Conservation (phyloP, 768 basidiomycete species). For the Lyophyllum shimeji region DNA sequence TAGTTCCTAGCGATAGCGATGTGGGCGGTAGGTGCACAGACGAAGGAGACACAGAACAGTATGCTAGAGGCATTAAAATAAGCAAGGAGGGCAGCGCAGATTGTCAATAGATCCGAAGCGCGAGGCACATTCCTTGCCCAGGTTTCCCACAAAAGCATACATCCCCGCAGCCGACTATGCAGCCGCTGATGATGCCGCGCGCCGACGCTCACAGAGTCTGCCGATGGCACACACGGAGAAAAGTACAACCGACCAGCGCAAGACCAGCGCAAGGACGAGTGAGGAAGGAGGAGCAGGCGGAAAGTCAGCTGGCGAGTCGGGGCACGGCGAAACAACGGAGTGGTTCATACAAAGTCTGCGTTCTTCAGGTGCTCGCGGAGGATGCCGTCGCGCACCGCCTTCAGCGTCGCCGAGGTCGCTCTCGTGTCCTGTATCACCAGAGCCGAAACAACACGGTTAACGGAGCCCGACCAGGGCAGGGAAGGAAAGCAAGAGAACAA, state of each 20-base stretch:
- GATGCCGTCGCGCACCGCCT: conserved; percentile 55
- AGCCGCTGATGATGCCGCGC: no score
- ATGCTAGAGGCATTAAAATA: not conserved
- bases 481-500: not conserved
- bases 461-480: not conserved
- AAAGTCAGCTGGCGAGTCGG: not conserved
- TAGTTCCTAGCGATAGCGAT: not conserved
- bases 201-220: not conserved
- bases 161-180: no score
- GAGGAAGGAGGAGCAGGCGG: not conserved
- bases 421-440: conserved; percentile 45
- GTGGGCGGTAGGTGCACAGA: not conserved
- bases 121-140: no score
- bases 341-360: conserved; percentile 33
- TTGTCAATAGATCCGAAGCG: not conserved
- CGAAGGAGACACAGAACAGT: not conserved
- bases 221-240: not conserved
- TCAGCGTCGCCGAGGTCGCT: conserved; percentile 51
- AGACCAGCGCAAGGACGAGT: not conserved
- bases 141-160: no score
- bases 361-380: conserved; percentile 48
- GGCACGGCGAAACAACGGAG: not conserved
- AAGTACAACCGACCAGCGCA: not conserved
- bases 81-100: not conserved
- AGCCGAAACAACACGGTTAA: not conserved